Evolutionary conservation across 257 asterid species (phyloP).

Genomic region (Verbena officinalis): DNA sequence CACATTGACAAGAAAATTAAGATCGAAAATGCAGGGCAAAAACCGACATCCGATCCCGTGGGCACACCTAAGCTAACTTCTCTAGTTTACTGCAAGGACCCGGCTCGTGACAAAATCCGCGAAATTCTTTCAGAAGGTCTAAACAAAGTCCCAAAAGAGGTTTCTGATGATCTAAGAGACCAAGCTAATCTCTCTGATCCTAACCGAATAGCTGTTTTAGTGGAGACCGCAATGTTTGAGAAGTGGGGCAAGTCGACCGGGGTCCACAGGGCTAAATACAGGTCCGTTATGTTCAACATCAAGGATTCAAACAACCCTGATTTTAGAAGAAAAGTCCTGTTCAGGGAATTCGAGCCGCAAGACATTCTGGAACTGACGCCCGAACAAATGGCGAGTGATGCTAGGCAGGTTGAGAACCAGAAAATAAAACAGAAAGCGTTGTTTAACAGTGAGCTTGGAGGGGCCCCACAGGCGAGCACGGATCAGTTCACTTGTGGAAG

Average conservation of each 20-base stretch:
- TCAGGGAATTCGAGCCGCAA: constrained; percentile 39
- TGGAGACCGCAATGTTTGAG: constrained; percentile 48
- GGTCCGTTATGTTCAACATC: constrained; percentile 52
- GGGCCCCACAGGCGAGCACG: constrained; percentile 43
- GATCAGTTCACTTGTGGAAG: constrained; percentile 45
- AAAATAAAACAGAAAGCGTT: constrained; percentile 52
- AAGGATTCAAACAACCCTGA: constrained; percentile 56
- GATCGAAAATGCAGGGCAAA: constrained; percentile 29
- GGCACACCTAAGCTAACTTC: constrained; percentile 35
- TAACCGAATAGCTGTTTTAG: constrained; percentile 40
- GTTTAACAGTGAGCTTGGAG: constrained; percentile 50
- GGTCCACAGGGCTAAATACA: constrained; percentile 44
- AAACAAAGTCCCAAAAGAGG: constrained; percentile 34
- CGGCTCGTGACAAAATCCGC: constrained; percentile 46
- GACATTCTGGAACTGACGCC: constrained; percentile 41
- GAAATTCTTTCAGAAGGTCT: constrained; percentile 37
- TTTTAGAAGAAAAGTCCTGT: constrained; percentile 53
- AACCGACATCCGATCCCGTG: constrained; percentile 12
- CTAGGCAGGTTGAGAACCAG: constrained; percentile 44
- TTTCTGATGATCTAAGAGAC: constrained; percentile 38
- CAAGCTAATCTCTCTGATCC: constrained; percentile 44
- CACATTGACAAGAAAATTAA: constrained; percentile 36
- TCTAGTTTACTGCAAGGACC: constrained; percentile 43
- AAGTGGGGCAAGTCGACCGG: constrained; percentile 54
- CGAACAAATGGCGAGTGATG: constrained; percentile 59